A percentile compares a stretch with the other conserved stretches of the same genome.
Evolutionary conservation across 768 basidiomycete species (phyloP).

Genomic region (Mycena olivaceomarginata): DNA sequence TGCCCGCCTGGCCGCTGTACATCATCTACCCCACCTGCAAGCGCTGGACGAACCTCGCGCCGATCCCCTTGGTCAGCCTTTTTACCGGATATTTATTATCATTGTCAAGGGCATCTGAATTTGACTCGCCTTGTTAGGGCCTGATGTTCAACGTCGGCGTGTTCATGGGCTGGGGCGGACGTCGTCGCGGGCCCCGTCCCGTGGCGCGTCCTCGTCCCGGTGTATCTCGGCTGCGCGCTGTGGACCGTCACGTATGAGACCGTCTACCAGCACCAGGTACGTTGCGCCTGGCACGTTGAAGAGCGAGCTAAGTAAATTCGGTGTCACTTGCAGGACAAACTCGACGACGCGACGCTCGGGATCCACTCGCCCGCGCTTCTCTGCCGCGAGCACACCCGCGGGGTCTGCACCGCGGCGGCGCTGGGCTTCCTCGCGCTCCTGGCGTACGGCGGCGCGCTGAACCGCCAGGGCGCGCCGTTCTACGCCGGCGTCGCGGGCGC

Average conservation of each 20-base stretch:
- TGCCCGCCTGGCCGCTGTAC: constrained; percentile 54
- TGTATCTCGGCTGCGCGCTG: constrained; percentile 51
- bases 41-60: constrained; percentile 54
- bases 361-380: constrained; percentile 76
- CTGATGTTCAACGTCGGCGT: constrained; percentile 55
- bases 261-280: constrained; percentile 56
- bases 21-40: constrained; percentile 58
- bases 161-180: constrained; percentile 57
- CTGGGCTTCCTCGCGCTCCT: constrained; percentile 60
- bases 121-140: constrained; percentile 42
- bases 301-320: neutral
- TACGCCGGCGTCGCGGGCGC: constrained; percentile 47
- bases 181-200: constrained; percentile 49
- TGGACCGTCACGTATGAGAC: constrained; percentile 57
- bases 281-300: neutral
- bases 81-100: too few relatives aligned
- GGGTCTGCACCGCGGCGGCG: constrained; percentile 67
- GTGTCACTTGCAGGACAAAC: constrained; percentile 16
- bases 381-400: constrained; percentile 67
- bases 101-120: too few relatives aligned
- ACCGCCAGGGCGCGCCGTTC: constrained; percentile 63
- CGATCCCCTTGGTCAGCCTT: constrained; percentile 50
- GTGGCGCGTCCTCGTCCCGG: constrained; percentile 48
- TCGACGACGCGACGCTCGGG: constrained; percentile 73
- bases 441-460: constrained; percentile 64